These are phyloP conservation scores for Sporothrix phasma DNA, from an alignment of 2,329 filamentous ascomycete genomes.

Conservation along the genomic window DNA sequence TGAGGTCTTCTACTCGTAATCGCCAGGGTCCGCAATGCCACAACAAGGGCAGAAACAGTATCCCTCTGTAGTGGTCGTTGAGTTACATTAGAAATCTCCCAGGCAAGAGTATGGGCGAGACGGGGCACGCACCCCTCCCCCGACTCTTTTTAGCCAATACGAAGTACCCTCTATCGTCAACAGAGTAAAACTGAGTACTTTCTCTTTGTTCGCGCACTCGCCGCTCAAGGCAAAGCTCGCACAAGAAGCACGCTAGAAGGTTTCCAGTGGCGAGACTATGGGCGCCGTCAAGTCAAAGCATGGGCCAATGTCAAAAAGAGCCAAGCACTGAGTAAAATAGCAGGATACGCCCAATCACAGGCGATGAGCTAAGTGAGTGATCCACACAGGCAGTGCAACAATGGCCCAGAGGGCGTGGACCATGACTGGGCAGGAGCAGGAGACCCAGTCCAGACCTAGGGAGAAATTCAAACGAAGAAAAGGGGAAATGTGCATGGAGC, in stretches of 20 bases:
- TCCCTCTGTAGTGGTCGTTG: too few species aligned
- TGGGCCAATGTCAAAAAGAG: background rate
- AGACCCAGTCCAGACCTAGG: background rate
- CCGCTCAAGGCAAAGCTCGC: constrained; percentile 16
- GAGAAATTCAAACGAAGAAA: background rate
- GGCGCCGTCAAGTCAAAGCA: background rate
- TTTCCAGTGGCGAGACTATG: constrained; percentile 18
- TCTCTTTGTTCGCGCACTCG: background rate
- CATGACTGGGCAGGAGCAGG: background rate
- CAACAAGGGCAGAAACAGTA: too few species aligned
- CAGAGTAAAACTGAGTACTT: too few species aligned
- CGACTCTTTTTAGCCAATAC: too few species aligned
- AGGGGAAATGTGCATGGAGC: background rate
- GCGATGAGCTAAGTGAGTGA: too few species aligned
- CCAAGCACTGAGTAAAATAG: background rate
- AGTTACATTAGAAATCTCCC: too few species aligned
- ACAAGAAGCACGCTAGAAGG: constrained; percentile 33
- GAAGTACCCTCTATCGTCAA: too few species aligned
- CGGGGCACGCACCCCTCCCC: too few species aligned
- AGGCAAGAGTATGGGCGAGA: too few species aligned
- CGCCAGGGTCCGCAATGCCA: too few species aligned
- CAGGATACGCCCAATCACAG: background rate
- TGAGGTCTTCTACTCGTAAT: background rate
- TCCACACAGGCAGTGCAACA: background rate
- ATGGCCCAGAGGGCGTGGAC: background rate